Percentiles rank a stretch among this genome's conserved stretches.
phyloP scores from a whole-genome alignment of 345 rosid genomes.

The Adansonia digitata region DNA sequence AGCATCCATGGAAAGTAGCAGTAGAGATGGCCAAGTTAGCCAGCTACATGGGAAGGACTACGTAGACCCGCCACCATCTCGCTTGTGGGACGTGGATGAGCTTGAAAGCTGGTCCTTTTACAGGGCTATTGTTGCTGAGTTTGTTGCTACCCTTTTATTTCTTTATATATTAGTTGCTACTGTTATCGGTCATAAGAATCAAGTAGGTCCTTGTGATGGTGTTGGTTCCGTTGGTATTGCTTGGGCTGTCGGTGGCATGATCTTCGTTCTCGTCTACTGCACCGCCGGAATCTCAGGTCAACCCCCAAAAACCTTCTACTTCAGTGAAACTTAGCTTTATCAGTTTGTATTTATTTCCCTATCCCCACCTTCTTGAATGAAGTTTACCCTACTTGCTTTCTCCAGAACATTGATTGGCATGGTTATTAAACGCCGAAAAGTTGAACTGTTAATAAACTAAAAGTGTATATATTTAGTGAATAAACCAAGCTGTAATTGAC shows the following conservation, averaged over 20 bases:
- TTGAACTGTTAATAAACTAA: background rate
- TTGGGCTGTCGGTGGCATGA: constrained; percentile 80
- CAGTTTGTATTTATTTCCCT: background rate
- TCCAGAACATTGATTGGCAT: background rate
- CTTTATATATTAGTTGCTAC: constrained; percentile 77
- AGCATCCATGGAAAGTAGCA: background rate
- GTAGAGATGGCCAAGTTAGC: background rate
- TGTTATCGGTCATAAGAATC: constrained; percentile 72
- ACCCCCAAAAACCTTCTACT: background rate
- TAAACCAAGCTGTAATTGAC: too few relatives aligned
- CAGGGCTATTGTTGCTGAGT: constrained; percentile 13
- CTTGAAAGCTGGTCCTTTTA: constrained; percentile 12
- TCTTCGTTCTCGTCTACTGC: constrained; percentile 60
- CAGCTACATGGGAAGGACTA: constrained; percentile 8
- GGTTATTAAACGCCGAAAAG: background rate
- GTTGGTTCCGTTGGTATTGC: constrained; percentile 91
- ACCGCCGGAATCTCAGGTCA: constrained; percentile 65
- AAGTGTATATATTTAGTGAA: background rate
- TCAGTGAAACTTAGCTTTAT: background rate
- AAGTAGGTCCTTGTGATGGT: constrained; percentile 58
- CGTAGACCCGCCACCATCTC: constrained; percentile 17
- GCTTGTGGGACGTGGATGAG: constrained; percentile 2
- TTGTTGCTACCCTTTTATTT: constrained; percentile 10
- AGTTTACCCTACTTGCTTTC: background rate
- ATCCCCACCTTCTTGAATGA: background rate